Conservation (phyloP, 2,329 filamentous ascomycete genomes). For the Colletotrichum sp. region DNA sequence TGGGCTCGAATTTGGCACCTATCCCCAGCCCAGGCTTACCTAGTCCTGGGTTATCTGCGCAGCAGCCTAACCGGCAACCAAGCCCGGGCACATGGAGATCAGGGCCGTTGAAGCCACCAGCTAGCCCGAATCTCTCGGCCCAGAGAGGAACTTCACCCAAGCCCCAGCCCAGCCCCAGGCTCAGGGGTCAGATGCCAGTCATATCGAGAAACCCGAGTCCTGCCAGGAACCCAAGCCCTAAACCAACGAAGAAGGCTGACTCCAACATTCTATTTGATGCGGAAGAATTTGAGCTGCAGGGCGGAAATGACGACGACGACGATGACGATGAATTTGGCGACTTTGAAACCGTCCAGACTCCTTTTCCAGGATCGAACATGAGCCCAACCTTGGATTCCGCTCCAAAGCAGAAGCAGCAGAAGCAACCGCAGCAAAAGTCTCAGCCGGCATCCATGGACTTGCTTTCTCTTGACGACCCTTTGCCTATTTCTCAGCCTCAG, state of each 20-base stretch:
- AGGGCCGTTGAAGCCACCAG: background rate
- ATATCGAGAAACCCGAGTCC: background rate
- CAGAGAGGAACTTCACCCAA: background rate
- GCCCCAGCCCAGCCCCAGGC: slow-evolving; percentile 27
- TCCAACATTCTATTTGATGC: slow-evolving; percentile 72
- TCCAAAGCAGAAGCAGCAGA: slow-evolving; percentile 25
- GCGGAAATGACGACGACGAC: slow-evolving; percentile 43
- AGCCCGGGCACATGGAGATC: background rate
- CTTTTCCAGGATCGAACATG: background rate
- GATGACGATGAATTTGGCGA: slow-evolving; percentile 63
- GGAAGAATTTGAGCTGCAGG: slow-evolving; percentile 54
- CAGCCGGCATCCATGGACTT: slow-evolving; percentile 42
- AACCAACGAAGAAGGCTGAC: slow-evolving; percentile 30
- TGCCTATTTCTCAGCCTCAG: slow-evolving; percentile 28
- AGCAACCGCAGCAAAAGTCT: background rate
- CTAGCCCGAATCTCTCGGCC: background rate
- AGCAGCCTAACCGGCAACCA: background rate
- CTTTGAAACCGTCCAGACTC: slow-evolving; percentile 54
- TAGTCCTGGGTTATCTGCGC: background rate
- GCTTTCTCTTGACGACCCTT: slow-evolving; percentile 36
- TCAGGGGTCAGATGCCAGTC: background rate
- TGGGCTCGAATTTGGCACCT: background rate
- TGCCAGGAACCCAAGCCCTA: background rate
- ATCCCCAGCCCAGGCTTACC: slow-evolving; percentile 12
- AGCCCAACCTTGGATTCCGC: slow-evolving; percentile 14